Percentiles rank a stretch among this genome's conserved stretches.
These are phyloP conservation scores for Coemansia javaensis DNA, from an alignment of 192 early-diverging fungal genomes.

Conservation along the genomic window DNA sequence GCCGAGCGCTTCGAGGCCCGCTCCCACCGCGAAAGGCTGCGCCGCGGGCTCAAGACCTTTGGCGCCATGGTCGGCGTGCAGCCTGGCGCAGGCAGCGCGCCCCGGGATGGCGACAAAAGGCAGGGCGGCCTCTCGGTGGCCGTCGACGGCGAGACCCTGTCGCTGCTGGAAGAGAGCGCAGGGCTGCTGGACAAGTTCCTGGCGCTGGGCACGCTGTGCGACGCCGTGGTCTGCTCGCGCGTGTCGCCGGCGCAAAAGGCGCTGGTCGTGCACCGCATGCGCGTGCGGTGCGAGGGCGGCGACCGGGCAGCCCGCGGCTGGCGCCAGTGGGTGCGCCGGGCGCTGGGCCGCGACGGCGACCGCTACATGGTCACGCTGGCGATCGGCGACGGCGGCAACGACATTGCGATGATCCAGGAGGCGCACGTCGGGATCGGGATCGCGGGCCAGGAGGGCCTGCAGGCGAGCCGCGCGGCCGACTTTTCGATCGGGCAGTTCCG, in stretches of 20 bases:
- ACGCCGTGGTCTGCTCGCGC: slow-evolving; percentile 90
- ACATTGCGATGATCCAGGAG: slow-evolving; percentile 98
- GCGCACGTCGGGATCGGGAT: slow-evolving; percentile 94
- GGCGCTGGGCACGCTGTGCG: slow-evolving; percentile 71
- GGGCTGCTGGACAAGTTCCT: slow-evolving; percentile 38
- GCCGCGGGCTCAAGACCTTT: slow-evolving; percentile 40
- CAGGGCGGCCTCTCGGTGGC: no score
- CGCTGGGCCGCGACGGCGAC: no score
- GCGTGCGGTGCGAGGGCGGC: slow-evolving; percentile 73
- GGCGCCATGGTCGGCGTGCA: slow-evolving; percentile 27
- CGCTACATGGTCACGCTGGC: slow-evolving; percentile 72
- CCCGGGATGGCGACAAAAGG: no score
- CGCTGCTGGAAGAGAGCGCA: slow-evolving; percentile 30
- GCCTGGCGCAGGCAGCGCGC: no score
- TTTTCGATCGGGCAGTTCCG: slow-evolving; percentile 91
- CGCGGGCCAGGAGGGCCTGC: slow-evolving; percentile 89
- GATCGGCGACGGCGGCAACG: slow-evolving; percentile 96
- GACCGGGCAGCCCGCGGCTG: slow-evolving; percentile 1
- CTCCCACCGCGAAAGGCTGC: slow-evolving; percentile 18
- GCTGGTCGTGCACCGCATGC: slow-evolving; percentile 63
- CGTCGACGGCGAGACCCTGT: slow-evolving; percentile 9
- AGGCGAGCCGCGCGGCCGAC: slow-evolving; percentile 89
- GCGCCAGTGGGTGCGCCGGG: no score
- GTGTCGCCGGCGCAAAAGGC: slow-evolving; percentile 96
- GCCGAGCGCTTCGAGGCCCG: slow-evolving; percentile 41